A percentile compares a stretch with the other conserved stretches of the same genome.
Evolutionary conservation across 139 green algal genomes (phyloP).

Genomic region (Astrephomene gubernaculifera): DNA sequence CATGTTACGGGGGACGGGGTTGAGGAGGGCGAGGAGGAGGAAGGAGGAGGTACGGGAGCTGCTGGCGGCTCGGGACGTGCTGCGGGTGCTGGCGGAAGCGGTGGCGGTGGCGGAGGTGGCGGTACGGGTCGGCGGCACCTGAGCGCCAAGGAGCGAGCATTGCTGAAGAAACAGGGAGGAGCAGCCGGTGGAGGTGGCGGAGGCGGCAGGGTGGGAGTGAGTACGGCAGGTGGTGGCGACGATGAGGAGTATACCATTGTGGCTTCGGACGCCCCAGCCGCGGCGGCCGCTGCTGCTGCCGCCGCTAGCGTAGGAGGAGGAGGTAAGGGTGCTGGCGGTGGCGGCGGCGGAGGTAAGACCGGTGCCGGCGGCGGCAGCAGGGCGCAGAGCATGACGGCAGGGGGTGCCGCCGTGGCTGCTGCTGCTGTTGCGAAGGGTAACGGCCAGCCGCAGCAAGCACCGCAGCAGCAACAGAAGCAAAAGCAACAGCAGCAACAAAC

Average conservation of each 20-base stretch:
- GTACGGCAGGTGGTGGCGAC: too few relatives aligned
- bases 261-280: neutral
- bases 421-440: neutral
- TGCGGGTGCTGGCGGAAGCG: neutral
- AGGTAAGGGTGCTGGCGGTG: neutral
- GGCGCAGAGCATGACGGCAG: neutral
- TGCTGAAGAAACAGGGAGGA: slow-evolving; percentile 63
- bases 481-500: neutral
- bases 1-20: neutral
- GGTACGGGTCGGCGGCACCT: slow-evolving; percentile 60
- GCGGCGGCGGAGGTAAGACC: neutral
- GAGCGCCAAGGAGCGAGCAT: slow-evolving; percentile 76
- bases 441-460: too few relatives aligned
- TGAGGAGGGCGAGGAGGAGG: neutral
- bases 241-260: slow-evolving; percentile 43
- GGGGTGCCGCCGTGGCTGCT: neutral
- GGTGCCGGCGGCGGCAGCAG: neutral
- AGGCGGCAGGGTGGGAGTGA: too few relatives aligned
- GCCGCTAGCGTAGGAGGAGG: neutral
- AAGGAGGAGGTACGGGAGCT: slow-evolving; percentile 7
- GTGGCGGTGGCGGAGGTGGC: slow-evolving; percentile 9
- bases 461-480: neutral
- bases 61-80: slow-evolving; percentile 23
- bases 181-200: neutral
- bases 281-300: neutral